A percentile compares a stretch with the other conserved stretches of the same genome.
phyloP scores from a whole-genome alignment of 2,329 filamentous ascomycete genomes.

The Sporothrix phasma region DNA sequence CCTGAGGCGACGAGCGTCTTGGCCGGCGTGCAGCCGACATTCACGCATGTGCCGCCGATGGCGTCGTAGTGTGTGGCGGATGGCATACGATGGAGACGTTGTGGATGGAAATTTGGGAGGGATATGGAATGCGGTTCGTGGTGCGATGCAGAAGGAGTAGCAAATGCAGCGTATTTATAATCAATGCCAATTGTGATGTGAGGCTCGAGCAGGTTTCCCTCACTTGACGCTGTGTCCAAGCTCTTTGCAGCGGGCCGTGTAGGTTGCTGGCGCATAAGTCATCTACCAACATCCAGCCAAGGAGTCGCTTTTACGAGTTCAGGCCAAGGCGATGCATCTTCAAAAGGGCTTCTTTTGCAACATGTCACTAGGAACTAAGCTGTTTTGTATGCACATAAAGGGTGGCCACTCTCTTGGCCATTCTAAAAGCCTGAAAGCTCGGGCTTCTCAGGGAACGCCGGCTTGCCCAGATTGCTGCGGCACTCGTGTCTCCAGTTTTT shows the following conservation, averaged over 20 bases:
- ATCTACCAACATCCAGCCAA: background rate
- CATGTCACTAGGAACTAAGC: background rate
- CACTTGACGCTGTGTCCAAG: background rate
- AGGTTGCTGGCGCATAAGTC: background rate
- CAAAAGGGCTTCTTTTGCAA: background rate
- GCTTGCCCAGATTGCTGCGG: slow-evolving; percentile 32
- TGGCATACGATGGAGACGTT: slow-evolving; percentile 1
- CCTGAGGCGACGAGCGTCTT: slow-evolving; percentile 48
- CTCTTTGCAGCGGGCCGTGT: background rate
- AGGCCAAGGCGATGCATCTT: too few species aligned
- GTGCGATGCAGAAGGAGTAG: background rate
- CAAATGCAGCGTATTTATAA: background rate
- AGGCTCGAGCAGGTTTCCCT: background rate
- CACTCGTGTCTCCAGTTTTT: slow-evolving; percentile 59
- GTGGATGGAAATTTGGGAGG: too few species aligned
- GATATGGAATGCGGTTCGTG: background rate
- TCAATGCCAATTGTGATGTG: slow-evolving; percentile 6
- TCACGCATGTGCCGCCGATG: slow-evolving; percentile 44
- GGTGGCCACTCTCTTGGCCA: background rate
- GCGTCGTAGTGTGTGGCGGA: slow-evolving; percentile 27
- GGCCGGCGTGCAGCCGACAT: slow-evolving; percentile 42
- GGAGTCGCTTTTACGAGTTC: too few species aligned
- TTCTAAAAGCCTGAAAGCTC: slow-evolving; percentile 33
- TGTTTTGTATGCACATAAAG: background rate
- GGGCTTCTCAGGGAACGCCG: slow-evolving; percentile 37